Percentiles rank a stretch among this genome's conserved stretches.
Evolutionary conservation across 2,329 filamentous ascomycete species (phyloP).

Genomic region (Xenosphaeropsis pyriputrescens): DNA sequence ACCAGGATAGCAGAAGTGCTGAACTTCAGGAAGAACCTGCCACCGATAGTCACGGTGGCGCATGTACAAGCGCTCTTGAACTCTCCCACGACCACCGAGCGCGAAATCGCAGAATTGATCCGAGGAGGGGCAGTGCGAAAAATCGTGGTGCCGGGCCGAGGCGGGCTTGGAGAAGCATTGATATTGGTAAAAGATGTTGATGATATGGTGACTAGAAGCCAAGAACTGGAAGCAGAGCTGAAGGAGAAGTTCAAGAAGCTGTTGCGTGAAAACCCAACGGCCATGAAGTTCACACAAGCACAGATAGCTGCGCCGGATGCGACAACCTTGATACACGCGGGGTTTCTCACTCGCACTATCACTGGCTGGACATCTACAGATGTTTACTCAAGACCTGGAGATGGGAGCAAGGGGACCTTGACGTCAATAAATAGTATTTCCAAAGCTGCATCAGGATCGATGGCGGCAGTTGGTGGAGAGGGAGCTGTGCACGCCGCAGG

Average conservation of each 20-base stretch:
- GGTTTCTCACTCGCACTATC: conserved; percentile 45
- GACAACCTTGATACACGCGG: conserved; percentile 44
- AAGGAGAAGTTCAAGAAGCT: conserved; percentile 35
- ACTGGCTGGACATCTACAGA: conserved; percentile 21
- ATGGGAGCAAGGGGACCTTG: conserved; percentile 29
- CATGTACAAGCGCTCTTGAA: conserved; percentile 50
- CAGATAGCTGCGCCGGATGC: conserved; percentile 29
- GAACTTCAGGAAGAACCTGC: conserved; percentile 40
- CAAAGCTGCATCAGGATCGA: conserved; percentile 50
- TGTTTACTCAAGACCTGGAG: conserved; percentile 24
- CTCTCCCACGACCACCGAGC: conserved; percentile 49
- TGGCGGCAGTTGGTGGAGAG: conserved; percentile 55
- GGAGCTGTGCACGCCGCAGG: conserved; percentile 49
- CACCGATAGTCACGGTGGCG: conserved; percentile 48
- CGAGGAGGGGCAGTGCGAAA: conserved; percentile 41
- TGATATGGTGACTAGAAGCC: conserved; percentile 23
- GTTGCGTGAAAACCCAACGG: conserved; percentile 34
- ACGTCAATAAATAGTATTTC: conserved; percentile 48
- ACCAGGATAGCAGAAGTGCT: conserved; percentile 48
- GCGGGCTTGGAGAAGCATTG: conserved; percentile 46
- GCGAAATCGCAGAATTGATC: conserved; percentile 49
- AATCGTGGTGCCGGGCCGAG: conserved; percentile 43
- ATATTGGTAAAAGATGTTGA: conserved; percentile 43
- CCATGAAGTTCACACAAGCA: conserved; percentile 22
- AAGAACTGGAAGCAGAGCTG: conserved; percentile 23